Evolutionary conservation across 257 asterid genomes (phyloP).

Genomic region (Gentiana macrophylla): DNA sequence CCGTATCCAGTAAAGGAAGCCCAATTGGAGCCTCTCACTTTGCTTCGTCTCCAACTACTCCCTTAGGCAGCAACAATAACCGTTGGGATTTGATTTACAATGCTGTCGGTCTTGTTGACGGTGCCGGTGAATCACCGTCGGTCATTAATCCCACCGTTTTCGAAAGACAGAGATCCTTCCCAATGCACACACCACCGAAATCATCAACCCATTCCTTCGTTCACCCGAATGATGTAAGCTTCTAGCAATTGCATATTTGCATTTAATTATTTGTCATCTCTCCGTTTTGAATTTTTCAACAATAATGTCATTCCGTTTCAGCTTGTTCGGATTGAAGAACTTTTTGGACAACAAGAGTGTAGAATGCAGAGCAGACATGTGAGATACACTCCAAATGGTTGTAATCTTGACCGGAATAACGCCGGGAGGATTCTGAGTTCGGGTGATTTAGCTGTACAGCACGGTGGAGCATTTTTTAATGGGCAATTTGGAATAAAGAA

Average conservation of each 20-base stretch:
- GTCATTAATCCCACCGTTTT: constrained; percentile 2
- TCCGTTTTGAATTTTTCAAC: not conserved
- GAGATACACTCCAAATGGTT: constrained; percentile 4
- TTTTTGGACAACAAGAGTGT: too few species aligned
- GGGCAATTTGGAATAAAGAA: constrained; percentile 10
- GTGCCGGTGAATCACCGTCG: constrained; percentile 21
- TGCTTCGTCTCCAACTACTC: constrained; percentile 38
- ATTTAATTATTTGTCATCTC: not conserved
- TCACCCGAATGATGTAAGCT: constrained; percentile 24
- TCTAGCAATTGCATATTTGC: not conserved
- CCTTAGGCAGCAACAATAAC: constrained; percentile 17
- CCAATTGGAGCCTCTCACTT: constrained; percentile 34
- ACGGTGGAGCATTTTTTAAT: constrained; percentile 20
- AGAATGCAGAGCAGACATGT: constrained; percentile 24
- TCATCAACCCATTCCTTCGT: constrained; percentile 9
- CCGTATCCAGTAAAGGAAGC: constrained; percentile 36
- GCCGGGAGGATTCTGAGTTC: not conserved
- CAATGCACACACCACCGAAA: constrained; percentile 10
- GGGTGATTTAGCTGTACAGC: not conserved
- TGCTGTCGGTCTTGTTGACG: constrained; percentile 47
- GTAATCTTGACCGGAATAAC: constrained; percentile 6
- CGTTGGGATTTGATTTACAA: constrained; percentile 41
- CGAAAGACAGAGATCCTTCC: constrained; percentile 15
- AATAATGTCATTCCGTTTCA: not conserved
- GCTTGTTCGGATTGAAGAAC: constrained; percentile 4